Evolutionary conservation across 2,329 filamentous ascomycete species (phyloP).

Genomic region (Coniosporium tulheliwenetii): DNA sequence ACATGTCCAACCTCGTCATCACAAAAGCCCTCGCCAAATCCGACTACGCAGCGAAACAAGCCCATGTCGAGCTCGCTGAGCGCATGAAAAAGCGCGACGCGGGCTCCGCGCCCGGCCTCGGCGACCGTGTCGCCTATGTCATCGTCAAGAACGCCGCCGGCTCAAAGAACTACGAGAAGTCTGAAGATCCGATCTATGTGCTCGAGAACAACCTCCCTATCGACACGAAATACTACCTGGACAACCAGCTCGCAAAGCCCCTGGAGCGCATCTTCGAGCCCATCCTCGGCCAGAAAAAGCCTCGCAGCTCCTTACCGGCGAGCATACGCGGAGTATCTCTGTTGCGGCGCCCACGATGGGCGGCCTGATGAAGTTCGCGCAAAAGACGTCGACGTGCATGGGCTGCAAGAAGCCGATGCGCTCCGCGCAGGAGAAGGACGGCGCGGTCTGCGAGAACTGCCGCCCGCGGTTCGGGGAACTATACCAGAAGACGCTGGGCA

Average conservation of each 20-base stretch:
- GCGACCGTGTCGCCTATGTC: slow-evolving; percentile 94
- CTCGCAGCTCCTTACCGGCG: slow-evolving; percentile 70
- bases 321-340: slow-evolving; percentile 87
- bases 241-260: slow-evolving; percentile 94
- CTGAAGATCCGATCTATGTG: slow-evolving; percentile 92
- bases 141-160: slow-evolving; percentile 85
- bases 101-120: slow-evolving; percentile 80
- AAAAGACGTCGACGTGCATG: slow-evolving; percentile 97
- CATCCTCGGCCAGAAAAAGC: slow-evolving; percentile 91
- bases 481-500: slow-evolving; percentile 79
- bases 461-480: slow-evolving; percentile 75
- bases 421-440: slow-evolving; percentile 60
- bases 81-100: slow-evolving; percentile 96
- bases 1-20: slow-evolving; percentile 98
- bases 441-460: slow-evolving; percentile 81
- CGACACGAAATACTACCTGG: slow-evolving; percentile 95
- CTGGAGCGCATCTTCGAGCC: slow-evolving; percentile 93
- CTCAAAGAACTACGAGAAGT: slow-evolving; percentile 91
- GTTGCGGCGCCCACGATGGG: slow-evolving; percentile 84
- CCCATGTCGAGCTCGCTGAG: slow-evolving; percentile 86
- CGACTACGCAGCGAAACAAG: slow-evolving; percentile 82
- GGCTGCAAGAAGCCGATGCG: slow-evolving; percentile 94
- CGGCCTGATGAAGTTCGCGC: slow-evolving; percentile 95
- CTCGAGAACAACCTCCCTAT: slow-evolving; percentile 96
- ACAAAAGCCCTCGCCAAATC: slow-evolving; percentile 91